A percentile compares a stretch with the other conserved stretches of the same genome.
Conservation (phyloP, 306 rosid genomes). For the Senna siamea region DNA sequence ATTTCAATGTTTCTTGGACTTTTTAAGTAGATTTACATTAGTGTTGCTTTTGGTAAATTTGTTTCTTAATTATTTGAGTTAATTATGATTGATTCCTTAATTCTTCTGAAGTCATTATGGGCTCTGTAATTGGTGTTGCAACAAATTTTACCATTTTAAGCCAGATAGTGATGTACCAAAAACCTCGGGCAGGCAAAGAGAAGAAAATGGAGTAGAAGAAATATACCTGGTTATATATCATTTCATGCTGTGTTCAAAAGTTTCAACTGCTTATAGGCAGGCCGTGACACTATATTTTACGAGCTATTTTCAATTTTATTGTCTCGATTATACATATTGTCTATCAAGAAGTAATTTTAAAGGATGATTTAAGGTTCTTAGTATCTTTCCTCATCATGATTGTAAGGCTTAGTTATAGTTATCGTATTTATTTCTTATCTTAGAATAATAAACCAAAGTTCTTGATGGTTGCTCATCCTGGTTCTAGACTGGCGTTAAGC, state of each 20-base stretch:
- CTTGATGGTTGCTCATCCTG: not conserved
- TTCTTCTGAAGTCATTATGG: constrained; percentile 68
- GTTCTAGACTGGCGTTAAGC: not conserved
- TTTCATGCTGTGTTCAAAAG: constrained; percentile 26
- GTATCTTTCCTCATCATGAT: not conserved
- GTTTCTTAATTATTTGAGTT: not conserved
- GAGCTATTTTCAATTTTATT: constrained; percentile 6
- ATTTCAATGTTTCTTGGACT: not conserved
- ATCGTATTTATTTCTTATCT: not conserved
- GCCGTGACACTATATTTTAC: constrained; percentile 1
- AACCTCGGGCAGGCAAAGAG: constrained; percentile 61
- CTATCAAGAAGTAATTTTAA: constrained; percentile 9
- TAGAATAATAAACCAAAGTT: not conserved
- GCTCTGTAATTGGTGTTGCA: constrained; percentile 73
- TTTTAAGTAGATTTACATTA: not conserved
- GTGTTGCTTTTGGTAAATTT: not conserved
- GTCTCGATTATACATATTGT: not conserved
- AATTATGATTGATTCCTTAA: constrained; percentile 48
- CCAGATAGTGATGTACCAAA: constrained; percentile 78
- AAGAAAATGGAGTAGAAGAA: constrained; percentile 69
- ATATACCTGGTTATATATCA: not conserved
- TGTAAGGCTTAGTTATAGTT: not conserved
- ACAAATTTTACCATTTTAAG: constrained; percentile 77
- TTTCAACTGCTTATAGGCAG: constrained; percentile 25
- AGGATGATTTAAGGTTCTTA: constrained; percentile 25